These are phyloP conservation scores for Arachis monticola DNA, from an alignment of 331 rosid genomes.

Conservation along the genomic window DNA sequence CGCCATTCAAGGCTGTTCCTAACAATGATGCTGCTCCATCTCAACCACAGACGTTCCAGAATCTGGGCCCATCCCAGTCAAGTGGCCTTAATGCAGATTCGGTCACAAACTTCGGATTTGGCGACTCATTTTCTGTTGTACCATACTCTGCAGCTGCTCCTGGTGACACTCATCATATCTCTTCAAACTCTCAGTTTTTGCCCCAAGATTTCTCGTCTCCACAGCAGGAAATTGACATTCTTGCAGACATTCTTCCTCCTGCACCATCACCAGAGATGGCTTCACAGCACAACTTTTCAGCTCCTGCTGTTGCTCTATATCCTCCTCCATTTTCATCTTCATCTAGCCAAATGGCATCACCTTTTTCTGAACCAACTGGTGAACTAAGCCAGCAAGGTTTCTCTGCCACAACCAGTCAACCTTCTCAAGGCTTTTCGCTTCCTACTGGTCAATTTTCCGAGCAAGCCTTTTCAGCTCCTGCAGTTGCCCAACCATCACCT, in stretches of 20 bases:
- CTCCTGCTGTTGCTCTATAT: constrained; percentile 50
- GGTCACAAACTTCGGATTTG: constrained; percentile 57
- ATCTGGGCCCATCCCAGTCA: constrained; percentile 50
- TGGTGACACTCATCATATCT: constrained; percentile 53
- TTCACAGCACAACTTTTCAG: constrained; percentile 54
- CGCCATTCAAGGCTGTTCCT: constrained; percentile 84
- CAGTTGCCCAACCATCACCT: constrained; percentile 46
- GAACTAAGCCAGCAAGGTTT: constrained; percentile 51
- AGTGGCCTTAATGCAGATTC: constrained; percentile 50
- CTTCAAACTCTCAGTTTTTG: constrained; percentile 52
- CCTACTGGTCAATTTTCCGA: constrained; percentile 52
- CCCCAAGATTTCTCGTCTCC: constrained; percentile 62
- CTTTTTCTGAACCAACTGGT: constrained; percentile 48
- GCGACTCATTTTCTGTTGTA: constrained; percentile 71
- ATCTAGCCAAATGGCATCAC: constrained; percentile 47
- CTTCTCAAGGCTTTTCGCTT: constrained; percentile 45
- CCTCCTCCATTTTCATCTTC: constrained; percentile 49
- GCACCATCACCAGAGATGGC: constrained; percentile 61
- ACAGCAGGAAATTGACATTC: constrained; percentile 68
- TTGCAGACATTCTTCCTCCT: constrained; percentile 95
- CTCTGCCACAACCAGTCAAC: constrained; percentile 53
- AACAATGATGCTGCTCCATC: constrained; percentile 51
- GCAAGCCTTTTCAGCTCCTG: constrained; percentile 39
- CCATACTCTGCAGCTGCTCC: constrained; percentile 56
- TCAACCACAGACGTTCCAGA: constrained; percentile 56